phyloP scores from a whole-genome alignment of 768 basidiomycete species.

The Pisolithus albus region DNA sequence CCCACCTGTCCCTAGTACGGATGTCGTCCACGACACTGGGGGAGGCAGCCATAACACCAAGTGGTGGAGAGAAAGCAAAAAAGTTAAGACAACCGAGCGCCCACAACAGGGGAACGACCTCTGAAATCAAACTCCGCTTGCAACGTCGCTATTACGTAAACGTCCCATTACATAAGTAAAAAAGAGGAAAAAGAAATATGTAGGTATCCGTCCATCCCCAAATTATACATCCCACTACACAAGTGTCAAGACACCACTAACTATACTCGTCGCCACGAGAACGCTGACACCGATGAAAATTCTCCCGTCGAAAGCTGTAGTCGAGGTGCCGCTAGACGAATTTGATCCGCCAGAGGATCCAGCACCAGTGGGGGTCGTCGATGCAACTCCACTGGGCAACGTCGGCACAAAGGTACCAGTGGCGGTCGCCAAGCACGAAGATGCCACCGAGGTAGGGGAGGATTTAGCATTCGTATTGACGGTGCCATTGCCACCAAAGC shows the following conservation, averaged over 20 bases:
- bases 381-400: constrained; percentile 29
- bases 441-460: constrained; percentile 49
- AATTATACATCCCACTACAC: constrained; percentile 9
- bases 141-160: constrained; percentile 4
- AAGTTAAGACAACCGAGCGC: background rate
- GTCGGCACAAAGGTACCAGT: constrained; percentile 58
- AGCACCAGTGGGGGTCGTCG: constrained; percentile 11
- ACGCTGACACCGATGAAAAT: constrained; percentile 32
- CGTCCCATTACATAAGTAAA: background rate
- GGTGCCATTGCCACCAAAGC: constrained; percentile 81
- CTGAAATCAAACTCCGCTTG: constrained; percentile 14
- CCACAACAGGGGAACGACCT: background rate
- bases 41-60: constrained; percentile 8
- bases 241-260: constrained; percentile 40
- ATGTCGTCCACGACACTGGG: constrained; percentile 5
- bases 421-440: constrained; percentile 62
- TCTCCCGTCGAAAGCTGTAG: constrained; percentile 23
- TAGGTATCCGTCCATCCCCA: constrained; percentile 4
- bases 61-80: constrained; percentile 1
- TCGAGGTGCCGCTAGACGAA: constrained; percentile 19
- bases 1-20: constrained; percentile 38
- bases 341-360: constrained; percentile 17
- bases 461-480: constrained; percentile 54
- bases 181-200: background rate
- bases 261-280: constrained; percentile 31